Evolutionary conservation across 2,329 filamentous ascomycete genomes (phyloP), one percentile per base, ranked within the genome.

Genomic region (Fusarium zealandicum): DNA sequence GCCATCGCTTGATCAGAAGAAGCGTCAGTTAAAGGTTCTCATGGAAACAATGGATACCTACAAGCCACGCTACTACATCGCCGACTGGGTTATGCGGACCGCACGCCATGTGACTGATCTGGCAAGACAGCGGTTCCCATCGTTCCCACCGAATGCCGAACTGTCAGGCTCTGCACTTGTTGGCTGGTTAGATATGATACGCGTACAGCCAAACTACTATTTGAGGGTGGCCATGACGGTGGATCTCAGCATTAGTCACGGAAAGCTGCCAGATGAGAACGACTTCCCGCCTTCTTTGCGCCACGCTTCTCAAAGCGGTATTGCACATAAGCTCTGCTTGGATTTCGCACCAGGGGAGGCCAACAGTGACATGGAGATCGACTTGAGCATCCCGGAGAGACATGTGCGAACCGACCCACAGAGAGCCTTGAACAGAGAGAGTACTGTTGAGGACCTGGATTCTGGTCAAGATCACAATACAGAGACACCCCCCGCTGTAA

Each of bases 231-330:
- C 63, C 0, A 59, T 67, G 54, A 67, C 65, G 0, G 55, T 67
- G 5, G 65, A 67, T 22, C 47, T 67, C 33, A 66, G 65, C 9
- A 67, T 67, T 9, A 66, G 65, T 16, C 55, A 68, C 12, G 65
- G 65, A 0, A 59, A 60, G 6, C 35, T 67, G 0, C 65, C 65
- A 1, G 65, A 68, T 0, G 65, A 67, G 9, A 64, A 49, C 10
- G 65, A 67, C 17, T 67, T 67, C 9, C 65, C 65, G 0, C 60
- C 60, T 1, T 56, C 51, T 0, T 3, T 67, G 1, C 47, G 64
- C 4, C 58, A 63, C 11, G 9, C 36, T 2, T 39, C 43, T 4
- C 40, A 39, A 14, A 33, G 13, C 4, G 31, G 8, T 4, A 14
- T 12, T 8, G 31, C 31, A n/a, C 4, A 33, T 7, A 12, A 14